These are phyloP conservation scores for Curvularia sp. DNA, from an alignment of 2,329 filamentous ascomycete species.

Conservation along the genomic window DNA sequence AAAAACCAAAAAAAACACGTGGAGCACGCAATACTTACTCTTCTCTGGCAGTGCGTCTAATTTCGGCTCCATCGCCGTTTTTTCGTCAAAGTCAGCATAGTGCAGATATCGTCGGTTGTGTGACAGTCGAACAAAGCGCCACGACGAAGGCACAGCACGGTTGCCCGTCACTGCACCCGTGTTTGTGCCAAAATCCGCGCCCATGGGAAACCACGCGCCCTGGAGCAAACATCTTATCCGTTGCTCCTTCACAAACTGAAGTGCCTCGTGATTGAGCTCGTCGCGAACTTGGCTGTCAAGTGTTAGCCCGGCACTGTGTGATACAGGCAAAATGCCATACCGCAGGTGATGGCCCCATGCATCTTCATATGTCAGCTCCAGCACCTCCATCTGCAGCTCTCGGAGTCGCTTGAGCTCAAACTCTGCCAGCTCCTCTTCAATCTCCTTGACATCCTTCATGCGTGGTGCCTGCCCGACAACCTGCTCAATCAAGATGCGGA, in stretches of 20 bases:
- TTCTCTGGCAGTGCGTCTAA: conserved; percentile 79
- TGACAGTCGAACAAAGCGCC: conserved; percentile 86
- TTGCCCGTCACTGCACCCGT: conserved; percentile 55
- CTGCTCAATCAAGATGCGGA: conserved; percentile 88
- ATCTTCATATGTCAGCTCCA: conserved; percentile 91
- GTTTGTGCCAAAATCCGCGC: conserved; percentile 60
- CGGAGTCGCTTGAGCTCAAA: conserved; percentile 81
- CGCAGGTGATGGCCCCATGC: conserved; percentile 90
- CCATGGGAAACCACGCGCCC: conserved; percentile 82
- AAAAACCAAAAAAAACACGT: neutral
- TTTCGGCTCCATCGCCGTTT: conserved; percentile 69
- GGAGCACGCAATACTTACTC: conserved; percentile 55
- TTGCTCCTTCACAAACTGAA: conserved; percentile 98
- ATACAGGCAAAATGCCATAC: conserved; percentile 34
- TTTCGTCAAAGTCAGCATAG: conserved; percentile 81
- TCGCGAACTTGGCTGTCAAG: conserved; percentile 76
- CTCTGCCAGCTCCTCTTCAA: conserved; percentile 87
- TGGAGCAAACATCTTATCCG: conserved; percentile 86
- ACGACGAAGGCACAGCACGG: conserved; percentile 62
- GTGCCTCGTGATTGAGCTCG: conserved; percentile 85
- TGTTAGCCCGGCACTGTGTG: conserved; percentile 30
- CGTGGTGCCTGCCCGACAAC: conserved; percentile 83
- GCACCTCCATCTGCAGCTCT: conserved; percentile 89
- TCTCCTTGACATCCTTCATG: conserved; percentile 82
- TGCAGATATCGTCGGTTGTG: conserved; percentile 91